Conservation (phyloP, 345 rosid species). For the Eucalyptus melliodora region DNA sequence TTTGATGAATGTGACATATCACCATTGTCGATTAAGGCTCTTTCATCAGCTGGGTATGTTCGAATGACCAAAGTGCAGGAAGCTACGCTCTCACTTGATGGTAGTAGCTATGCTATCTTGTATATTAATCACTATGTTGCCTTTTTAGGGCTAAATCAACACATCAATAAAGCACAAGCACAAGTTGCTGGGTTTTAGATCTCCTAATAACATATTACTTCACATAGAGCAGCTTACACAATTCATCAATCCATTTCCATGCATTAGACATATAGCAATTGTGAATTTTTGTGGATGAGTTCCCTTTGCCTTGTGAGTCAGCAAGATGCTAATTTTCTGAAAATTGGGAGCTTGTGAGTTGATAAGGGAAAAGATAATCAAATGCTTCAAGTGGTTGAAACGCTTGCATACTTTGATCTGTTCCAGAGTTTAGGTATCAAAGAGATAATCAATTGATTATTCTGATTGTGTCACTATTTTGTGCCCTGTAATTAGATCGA, state of each 20-base stretch:
- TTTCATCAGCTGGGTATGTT: constrained; percentile 65
- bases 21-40: constrained; percentile 70
- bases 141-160: not conserved
- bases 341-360: not conserved
- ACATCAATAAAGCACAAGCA: not conserved
- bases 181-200: not conserved
- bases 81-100: constrained; percentile 72
- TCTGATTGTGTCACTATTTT: not conserved
- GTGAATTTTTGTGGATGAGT: not conserved
- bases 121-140: not conserved
- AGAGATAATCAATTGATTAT: not conserved
- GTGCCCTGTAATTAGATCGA: not conserved
- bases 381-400: not conserved
- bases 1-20: constrained; percentile 78
- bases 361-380: not conserved
- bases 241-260: not conserved
- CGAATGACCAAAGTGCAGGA: constrained; percentile 89
- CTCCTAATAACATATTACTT: not conserved
- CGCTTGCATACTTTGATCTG: not conserved
- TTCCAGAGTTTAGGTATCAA: not conserved
- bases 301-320: not conserved
- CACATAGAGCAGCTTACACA: not conserved
- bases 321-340: not conserved
- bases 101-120: constrained; percentile 5
- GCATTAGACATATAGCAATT: not conserved